These are phyloP conservation scores for Arctostaphylos glauca DNA, from an alignment of 148 eudicot species.

Conservation along the genomic window DNA sequence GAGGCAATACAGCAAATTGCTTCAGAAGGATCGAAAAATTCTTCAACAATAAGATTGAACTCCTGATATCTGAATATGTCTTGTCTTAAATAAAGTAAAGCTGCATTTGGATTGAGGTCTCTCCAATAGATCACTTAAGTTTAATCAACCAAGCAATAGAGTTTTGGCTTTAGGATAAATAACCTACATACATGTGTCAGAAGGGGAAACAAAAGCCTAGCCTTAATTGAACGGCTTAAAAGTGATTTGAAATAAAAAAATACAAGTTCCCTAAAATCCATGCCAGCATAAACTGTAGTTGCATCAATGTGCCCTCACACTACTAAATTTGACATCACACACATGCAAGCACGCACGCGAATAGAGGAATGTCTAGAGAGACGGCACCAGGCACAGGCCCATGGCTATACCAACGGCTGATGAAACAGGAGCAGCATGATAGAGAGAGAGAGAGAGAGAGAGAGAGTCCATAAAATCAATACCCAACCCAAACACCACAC, in stretches of 20 bases:
- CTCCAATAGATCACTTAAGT: not conserved
- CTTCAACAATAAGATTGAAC: not conserved
- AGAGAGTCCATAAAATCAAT: not conserved
- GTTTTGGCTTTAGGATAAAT: not conserved
- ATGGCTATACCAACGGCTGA: not conserved
- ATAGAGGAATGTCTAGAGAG: not conserved
- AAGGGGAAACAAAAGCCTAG: not conserved
- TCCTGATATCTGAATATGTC: not conserved
- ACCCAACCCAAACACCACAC: not conserved
- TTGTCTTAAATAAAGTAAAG: not conserved
- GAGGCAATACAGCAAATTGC: slow-evolving; percentile 12
- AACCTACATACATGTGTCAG: not conserved
- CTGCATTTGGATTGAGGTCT: not conserved
- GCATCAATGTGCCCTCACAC: not conserved
- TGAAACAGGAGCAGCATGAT: not conserved
- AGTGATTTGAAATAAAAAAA: not conserved
- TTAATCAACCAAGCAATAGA: not conserved
- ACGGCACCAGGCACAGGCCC: not conserved
- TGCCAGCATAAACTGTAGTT: not conserved
- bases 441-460: not conserved
- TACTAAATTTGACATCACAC: not conserved
- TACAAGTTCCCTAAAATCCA: not conserved
- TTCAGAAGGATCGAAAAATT: not conserved
- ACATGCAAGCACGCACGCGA: no score
- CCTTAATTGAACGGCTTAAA: not conserved